Conservation (phyloP, 108 stramenopile genomes). For the Cyclotella choctawhatcheeana region DNA sequence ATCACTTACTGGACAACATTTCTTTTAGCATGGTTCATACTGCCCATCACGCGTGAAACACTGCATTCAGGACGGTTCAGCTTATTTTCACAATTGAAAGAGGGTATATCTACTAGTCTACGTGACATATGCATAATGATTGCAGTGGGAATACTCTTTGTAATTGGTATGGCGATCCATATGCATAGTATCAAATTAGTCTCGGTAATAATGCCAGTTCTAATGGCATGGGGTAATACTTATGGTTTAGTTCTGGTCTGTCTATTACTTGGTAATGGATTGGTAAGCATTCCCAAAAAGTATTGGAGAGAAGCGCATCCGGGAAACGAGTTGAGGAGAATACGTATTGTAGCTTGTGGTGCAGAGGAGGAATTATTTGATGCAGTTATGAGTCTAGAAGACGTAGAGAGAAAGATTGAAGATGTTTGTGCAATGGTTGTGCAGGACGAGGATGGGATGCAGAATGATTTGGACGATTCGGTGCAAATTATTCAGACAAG, state of each 20-base stretch:
- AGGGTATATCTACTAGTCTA: constrained; percentile 52
- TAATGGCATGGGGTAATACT: constrained; percentile 87
- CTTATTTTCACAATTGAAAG: constrained; percentile 46
- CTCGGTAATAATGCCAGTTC: constrained; percentile 50
- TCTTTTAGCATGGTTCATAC: constrained; percentile 72
- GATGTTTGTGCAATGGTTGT: constrained; percentile 37
- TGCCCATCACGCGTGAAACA: constrained; percentile 66
- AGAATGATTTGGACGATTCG: constrained; percentile 13
- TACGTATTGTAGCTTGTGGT: constrained; percentile 58
- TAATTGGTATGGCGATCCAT: constrained; percentile 52
- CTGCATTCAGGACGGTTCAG: constrained; percentile 75
- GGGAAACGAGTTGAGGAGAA: constrained; percentile 60
- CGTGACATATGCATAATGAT: constrained; percentile 23
- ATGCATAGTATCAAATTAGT: constrained; percentile 39
- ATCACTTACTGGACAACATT: constrained; percentile 82
- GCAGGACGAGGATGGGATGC: constrained; percentile 20
- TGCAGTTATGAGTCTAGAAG: constrained; percentile 66
- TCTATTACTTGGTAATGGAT: constrained; percentile 77
- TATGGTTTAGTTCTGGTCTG: constrained; percentile 84
- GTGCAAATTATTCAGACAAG: constrained; percentile 12
- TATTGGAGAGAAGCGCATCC: constrained; percentile 71
- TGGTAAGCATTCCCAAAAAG: constrained; percentile 77
- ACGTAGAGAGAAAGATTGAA: constrained; percentile 60
- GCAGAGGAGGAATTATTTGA: constrained; percentile 69
- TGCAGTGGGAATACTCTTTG: constrained; percentile 27